Evolutionary conservation across 257 asterid species (phyloP).

Genomic region (Nicotiana noctiflora): DNA sequence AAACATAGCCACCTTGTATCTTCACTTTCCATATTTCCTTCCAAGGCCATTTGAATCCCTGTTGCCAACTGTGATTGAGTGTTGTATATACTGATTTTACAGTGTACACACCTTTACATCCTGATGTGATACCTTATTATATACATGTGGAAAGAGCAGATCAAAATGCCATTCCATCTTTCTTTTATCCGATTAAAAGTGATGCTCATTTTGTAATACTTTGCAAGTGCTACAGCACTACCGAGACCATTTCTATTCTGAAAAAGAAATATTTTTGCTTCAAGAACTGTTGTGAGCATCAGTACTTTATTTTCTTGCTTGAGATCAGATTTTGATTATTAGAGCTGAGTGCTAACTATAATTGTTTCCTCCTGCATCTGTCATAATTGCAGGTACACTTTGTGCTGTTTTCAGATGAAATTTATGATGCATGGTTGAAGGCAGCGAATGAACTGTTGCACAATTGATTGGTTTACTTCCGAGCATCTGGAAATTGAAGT

Average conservation of each 20-base stretch:
- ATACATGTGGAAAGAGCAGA: not conserved
- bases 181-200: not conserved
- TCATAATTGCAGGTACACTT: slow-evolving; percentile 70
- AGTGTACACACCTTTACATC: not conserved
- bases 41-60: not conserved
- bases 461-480: slow-evolving; percentile 19
- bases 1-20: too few species aligned
- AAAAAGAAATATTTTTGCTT: not conserved
- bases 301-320: not conserved
- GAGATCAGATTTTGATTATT: not conserved
- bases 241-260: not conserved
- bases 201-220: not conserved
- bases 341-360: not conserved
- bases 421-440: slow-evolving; percentile 67
- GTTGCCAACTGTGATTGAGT: not conserved
- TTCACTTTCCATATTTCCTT: not conserved
- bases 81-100: not conserved
- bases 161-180: not conserved
- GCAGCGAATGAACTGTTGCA: slow-evolving; percentile 55
- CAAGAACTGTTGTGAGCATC: not conserved
- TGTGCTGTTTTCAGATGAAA: slow-evolving; percentile 70
- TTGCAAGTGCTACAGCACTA: not conserved
- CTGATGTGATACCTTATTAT: not conserved
- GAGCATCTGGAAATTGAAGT: not conserved
- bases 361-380: not conserved